These are phyloP conservation scores for Abrus precatorius DNA, from an alignment of 306 rosid genomes.

Conservation along the genomic window DNA sequence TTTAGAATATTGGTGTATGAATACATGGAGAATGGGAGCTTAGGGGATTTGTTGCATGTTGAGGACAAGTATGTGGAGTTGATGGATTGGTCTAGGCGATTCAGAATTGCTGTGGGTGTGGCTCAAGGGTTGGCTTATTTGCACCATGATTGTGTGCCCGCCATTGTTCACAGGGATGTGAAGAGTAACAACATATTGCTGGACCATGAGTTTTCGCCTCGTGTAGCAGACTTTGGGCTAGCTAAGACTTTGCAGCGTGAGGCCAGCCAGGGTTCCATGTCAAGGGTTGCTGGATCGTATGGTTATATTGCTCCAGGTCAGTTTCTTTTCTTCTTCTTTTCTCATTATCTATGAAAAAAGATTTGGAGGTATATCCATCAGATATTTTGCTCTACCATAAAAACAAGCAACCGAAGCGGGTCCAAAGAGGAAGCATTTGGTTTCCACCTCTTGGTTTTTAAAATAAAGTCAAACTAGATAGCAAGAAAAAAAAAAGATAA, in stretches of 20 bases:
- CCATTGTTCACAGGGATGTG: constrained; percentile 82
- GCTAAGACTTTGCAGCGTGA: constrained; percentile 69
- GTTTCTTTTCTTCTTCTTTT: background rate
- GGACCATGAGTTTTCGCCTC: constrained; percentile 69
- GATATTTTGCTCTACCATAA: too few relatives aligned
- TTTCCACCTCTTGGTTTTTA: too few relatives aligned
- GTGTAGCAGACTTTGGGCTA: constrained; percentile 83
- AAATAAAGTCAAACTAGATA: too few relatives aligned
- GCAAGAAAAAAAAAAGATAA: too few relatives aligned
- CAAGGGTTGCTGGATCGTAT: constrained; percentile 79
- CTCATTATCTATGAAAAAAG: background rate
- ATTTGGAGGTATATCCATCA: background rate
- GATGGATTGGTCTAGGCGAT: constrained; percentile 65
- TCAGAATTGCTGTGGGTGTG: constrained; percentile 67
- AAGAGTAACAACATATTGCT: constrained; percentile 91
- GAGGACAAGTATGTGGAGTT: constrained; percentile 52
- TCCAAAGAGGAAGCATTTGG: too few relatives aligned
- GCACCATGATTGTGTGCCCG: constrained; percentile 79
- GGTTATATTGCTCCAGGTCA: constrained; percentile 92
- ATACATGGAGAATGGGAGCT: constrained; percentile 83
- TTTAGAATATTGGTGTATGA: constrained; percentile 72
- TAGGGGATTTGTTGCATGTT: constrained; percentile 72
- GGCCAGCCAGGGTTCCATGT: constrained; percentile 52
- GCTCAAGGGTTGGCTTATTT: constrained; percentile 82
- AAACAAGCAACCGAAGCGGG: too few relatives aligned